A percentile compares a stretch with the other conserved stretches of the same genome.
These are phyloP conservation scores for Hypoxylon rickii DNA, from an alignment of 495 filamentous ascomycete genomes.

Conservation along the genomic window DNA sequence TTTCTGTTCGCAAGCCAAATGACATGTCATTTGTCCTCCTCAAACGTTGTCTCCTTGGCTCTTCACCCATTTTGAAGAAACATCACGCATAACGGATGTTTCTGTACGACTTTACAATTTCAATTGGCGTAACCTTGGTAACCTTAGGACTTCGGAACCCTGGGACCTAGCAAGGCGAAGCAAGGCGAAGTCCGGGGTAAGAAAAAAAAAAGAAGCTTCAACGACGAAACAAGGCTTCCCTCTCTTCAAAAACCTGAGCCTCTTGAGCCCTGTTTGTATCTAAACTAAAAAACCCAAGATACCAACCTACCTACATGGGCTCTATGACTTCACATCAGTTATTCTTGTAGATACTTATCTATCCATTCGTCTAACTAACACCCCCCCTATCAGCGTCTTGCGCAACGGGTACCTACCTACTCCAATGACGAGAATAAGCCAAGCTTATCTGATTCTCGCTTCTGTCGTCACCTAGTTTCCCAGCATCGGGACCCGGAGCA, in stretches of 20 bases:
- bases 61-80: background rate
- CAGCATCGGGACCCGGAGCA: slow-evolving; percentile 17
- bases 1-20: slow-evolving; percentile 32
- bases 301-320: background rate
- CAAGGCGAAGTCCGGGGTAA: too few species aligned
- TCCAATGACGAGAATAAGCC: slow-evolving; percentile 58
- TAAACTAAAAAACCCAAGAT: too few species aligned
- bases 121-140: slow-evolving; percentile 1
- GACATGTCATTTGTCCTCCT: slow-evolving; percentile 37
- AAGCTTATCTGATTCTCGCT: slow-evolving; percentile 57
- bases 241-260: background rate
- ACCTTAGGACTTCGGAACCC: background rate
- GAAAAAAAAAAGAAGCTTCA: too few species aligned
- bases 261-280: background rate
- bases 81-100: slow-evolving; percentile 5
- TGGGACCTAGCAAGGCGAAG: too few species aligned
- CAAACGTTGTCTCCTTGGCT: slow-evolving; percentile 1
- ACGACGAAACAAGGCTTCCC: too few species aligned
- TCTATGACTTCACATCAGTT: slow-evolving; percentile 15
- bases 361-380: background rate
- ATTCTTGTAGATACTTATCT: slow-evolving; percentile 18
- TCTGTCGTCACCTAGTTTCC: slow-evolving; percentile 53
- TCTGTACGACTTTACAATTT: slow-evolving; percentile 26
- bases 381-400: slow-evolving; percentile 15
- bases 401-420: slow-evolving; percentile 23